These are phyloP conservation scores for Selaginella moellendorffii DNA, from an alignment of 75 land plant genomes.

Conservation along the genomic window DNA sequence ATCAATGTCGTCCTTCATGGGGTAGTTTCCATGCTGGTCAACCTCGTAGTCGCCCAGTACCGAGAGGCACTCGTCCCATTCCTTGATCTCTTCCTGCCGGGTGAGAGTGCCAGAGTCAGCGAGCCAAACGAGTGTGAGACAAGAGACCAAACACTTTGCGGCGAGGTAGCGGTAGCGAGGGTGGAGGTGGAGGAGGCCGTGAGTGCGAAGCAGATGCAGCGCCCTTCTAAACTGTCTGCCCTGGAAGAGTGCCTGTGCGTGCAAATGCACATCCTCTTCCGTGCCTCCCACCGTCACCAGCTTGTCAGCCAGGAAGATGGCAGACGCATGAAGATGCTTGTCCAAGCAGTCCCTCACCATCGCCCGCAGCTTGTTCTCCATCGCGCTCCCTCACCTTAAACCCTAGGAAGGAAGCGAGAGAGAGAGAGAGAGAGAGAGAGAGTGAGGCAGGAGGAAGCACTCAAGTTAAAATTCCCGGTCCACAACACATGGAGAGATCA, in stretches of 20 bases:
- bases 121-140: background rate
- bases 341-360: conserved; percentile 87
- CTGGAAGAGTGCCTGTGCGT: conserved; percentile 87
- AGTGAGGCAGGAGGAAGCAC: too few relatives aligned
- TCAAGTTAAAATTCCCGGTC: too few relatives aligned
- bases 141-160: conserved; percentile 90
- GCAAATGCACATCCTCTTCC: conserved; percentile 58
- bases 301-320: conserved; percentile 92
- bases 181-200: conserved; percentile 53
- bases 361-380: too few relatives aligned
- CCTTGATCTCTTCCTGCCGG: conserved; percentile 91
- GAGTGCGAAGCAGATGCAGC: conserved; percentile 64
- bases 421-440: too few relatives aligned
- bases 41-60: conserved; percentile 90
- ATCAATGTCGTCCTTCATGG: conserved; percentile 39
- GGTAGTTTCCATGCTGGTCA: conserved; percentile 65
- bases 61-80: conserved; percentile 84
- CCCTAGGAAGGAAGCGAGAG: too few relatives aligned
- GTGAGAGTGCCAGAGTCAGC: background rate
- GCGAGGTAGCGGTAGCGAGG: conserved; percentile 93
- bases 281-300: conserved; percentile 64
- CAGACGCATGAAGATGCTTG: conserved; percentile 92
- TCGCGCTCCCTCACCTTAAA: too few relatives aligned
- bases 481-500: too few relatives aligned
- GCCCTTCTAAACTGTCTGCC: conserved; percentile 90